Evolutionary conservation across 2,329 filamentous ascomycete genomes (phyloP), one percentile per base, ranked within the genome.

Genomic region (Colletotrichum siamense): DNA sequence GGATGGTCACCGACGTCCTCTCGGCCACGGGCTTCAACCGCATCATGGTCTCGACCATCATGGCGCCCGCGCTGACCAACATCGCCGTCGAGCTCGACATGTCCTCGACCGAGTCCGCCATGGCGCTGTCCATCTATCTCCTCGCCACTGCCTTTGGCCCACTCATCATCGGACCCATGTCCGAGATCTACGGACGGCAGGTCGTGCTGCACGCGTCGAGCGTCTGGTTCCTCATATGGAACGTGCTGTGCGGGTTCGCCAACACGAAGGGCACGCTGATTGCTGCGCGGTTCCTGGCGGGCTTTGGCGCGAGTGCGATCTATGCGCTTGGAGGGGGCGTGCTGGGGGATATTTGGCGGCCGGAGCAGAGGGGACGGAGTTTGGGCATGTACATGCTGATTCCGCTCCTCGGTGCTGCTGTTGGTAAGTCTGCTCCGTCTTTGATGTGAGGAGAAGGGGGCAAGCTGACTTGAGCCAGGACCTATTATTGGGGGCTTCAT

Each of bases 81-180:
- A 89, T 93, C 61, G 86, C 87, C 7, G 79, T 80, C 2, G 89
- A 92, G 52, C 83, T 93, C 15, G 59, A 88, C 57, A 91, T 93
- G 80, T 87, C 79, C 8, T 81, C 85, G 8, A 82, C 83, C 49
- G 85, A 90, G 78, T 83, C 91, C 4, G 86, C 87, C 55, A 85
- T 92, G 81, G 79, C 86, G 0, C 73, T 89, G 32, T 88, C 86
- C 6, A 86, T 87, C 5, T 89, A 86, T 72, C 78, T 88, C 0
- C 81, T 87, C n/a, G 44, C 44, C 44, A 52, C 44, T 10, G 44
- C 44, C 1, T 52, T 52, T 1, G 44, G 44, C 44, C 44, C 44
- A n/a, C 44, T 52, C 44, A 52, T 52, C 44, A 52, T 22, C n/a
- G 44, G 44, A 6, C 44, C 44, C 44, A 52, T 52, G n/a, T 52